Base-by-base conservation (phyloP, 768 basidiomycete species). In the Mycena belliarum region DNA sequence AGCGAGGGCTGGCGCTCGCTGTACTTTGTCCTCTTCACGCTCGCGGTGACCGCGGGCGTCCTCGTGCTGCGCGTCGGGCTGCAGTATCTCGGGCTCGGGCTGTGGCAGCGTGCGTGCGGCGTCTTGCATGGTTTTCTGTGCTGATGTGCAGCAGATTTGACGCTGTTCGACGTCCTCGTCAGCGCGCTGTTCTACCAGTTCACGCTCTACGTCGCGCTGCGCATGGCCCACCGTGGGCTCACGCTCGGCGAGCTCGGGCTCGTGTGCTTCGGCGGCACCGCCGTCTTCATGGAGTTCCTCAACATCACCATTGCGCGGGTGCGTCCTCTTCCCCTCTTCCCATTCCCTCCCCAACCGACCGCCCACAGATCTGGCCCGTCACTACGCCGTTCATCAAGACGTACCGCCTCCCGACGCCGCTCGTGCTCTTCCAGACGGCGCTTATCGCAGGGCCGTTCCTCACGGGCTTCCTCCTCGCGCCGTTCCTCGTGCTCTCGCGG, bases 391-490 rank as follows among this genome's bases (percentile, higher is more conserved):
- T 86, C 70, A 89, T 96, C 75, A 89, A 91, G 69, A 96, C 96
- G 0, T 97, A 91, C 68, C 89, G 96, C 38, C 78, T 95, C 6
- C 95, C 97, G 11, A 96, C 92, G 3, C 96, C 97, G 12, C 79
- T 98, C 18, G 81, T 98, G 48, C 83, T 89, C 38, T 95, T 93
- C 73, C 97, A 98, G 68, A 79, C 95, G 40, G 93, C 97, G 2
- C 81, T 98, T 44, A 89, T 99, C 45, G 91, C 90, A 5, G 97
- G 97, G 23, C 89, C 94, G 0, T 83, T 98, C 55, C 76, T 98
- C 29, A 87, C 87, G n/a, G 97, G 97, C 15, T 93, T 98, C 73
- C 75, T 98, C 9, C 82, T 99, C n/a, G 93, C 93, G 0, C 97
- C 97, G 0, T 78, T 98, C 40, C 87, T 99, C 18, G 87, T 93